These are phyloP conservation scores for Trebouxia sp. DNA, from an alignment of 139 green algal genomes.

Conservation along the genomic window DNA sequence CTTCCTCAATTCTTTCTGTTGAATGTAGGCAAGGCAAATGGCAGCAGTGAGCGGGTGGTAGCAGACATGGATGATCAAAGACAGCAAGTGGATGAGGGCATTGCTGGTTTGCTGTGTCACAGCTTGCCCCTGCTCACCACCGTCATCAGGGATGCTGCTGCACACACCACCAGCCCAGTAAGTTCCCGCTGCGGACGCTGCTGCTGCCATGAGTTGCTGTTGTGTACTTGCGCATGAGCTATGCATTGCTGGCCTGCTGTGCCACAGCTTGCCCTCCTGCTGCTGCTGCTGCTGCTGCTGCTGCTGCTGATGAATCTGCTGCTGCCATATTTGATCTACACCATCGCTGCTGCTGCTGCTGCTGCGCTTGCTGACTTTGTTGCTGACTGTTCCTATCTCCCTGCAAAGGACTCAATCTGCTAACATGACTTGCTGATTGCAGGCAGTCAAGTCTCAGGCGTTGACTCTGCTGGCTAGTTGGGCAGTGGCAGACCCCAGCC, in stretches of 20 bases:
- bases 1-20: no score
- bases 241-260: background rate
- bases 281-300: no score
- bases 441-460: constrained; percentile 43
- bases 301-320: no score
- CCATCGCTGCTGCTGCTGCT: background rate
- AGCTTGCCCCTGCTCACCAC: background rate
- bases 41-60: background rate
- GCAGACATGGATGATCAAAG: background rate
- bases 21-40: background rate
- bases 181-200: background rate
- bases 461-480: constrained; percentile 66
- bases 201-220: no score
- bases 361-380: background rate
- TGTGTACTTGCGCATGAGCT: no score
- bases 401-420: no score
- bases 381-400: no score
- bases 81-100: background rate
- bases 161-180: background rate
- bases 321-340: no score
- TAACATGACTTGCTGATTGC: background rate
- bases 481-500: constrained; percentile 44
- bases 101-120: background rate
- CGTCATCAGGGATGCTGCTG: background rate
- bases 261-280: background rate